Evolutionary conservation across 1,284 basidiomycete genomes (phyloP).

Genomic region (Naganishia cerealis): DNA sequence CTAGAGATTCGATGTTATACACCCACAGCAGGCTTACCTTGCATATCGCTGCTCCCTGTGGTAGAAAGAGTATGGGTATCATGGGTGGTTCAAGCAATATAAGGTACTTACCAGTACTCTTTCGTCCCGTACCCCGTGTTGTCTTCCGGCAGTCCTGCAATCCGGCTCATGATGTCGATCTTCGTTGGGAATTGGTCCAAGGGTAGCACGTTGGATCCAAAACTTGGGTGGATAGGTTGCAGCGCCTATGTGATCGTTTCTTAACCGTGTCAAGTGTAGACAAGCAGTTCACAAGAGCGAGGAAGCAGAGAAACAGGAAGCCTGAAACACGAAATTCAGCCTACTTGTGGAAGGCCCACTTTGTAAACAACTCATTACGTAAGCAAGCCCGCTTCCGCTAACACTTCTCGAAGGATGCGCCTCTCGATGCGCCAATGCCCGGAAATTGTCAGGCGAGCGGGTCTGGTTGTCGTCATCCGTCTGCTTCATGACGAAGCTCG

Average conservation of each 20-base stretch:
- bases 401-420: conserved; percentile 19
- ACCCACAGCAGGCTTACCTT: conserved; percentile 57
- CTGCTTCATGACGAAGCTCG: conserved; percentile 12
- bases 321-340: conserved; percentile 6
- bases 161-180: conserved; percentile 1
- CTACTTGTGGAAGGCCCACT: not conserved
- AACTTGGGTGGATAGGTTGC: too few relatives aligned
- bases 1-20: conserved; percentile 27
- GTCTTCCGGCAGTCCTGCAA: conserved; percentile 58
- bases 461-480: conserved; percentile 24
- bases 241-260: too few relatives aligned
- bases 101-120: conserved; percentile 66
- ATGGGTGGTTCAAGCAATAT: conserved; percentile 22
- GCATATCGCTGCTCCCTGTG: conserved; percentile 69
- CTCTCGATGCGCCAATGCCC: conserved; percentile 7
- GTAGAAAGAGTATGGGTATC: conserved; percentile 7
- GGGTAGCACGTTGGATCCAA: not conserved
- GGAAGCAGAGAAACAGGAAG: not conserved
- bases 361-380: conserved; percentile 9
- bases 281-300: not conserved
- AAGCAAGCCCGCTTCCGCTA: conserved; percentile 11
- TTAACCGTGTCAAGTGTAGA: not conserved
- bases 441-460: conserved; percentile 20
- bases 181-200: not conserved
- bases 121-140: conserved; percentile 75